Evolutionary conservation across 306 rosid genomes (phyloP).

Genomic region (Prunus armeniaca): DNA sequence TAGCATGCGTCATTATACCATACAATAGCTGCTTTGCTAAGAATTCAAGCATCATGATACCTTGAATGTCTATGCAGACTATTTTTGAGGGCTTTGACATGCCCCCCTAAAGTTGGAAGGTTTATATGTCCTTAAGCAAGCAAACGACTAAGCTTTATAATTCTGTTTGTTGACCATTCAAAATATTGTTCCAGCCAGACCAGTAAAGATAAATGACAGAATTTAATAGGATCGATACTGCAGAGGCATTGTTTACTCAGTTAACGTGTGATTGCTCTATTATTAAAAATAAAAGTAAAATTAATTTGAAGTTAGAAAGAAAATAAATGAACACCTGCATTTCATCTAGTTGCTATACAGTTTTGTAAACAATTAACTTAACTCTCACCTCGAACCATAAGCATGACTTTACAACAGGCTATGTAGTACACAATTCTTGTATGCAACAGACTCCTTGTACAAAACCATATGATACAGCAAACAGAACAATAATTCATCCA

Average conservation of each 20-base stretch:
- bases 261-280: no score
- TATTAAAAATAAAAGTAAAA: no score
- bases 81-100: no score
- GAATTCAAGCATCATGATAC: background rate
- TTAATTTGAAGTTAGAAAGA: no score
- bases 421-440: background rate
- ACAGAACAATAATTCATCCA: slow-evolving; percentile 16
- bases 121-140: background rate
- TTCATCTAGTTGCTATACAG: no score
- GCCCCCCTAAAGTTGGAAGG: background rate
- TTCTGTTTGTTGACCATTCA: no score
- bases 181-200: no score
- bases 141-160: no score
- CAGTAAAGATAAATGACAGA: background rate
- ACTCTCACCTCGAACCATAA: background rate
- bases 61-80: background rate
- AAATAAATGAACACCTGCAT: no score
- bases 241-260: background rate
- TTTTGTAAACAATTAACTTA: no score
- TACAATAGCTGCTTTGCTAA: background rate
- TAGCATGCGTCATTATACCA: background rate
- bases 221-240: background rate
- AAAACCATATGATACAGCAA: slow-evolving; percentile 17
- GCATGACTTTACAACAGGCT: background rate
- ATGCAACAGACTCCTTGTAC: background rate